Base-by-base conservation (phyloP, 1,284 basidiomycete species). In the Leccinum solheimii region DNA sequence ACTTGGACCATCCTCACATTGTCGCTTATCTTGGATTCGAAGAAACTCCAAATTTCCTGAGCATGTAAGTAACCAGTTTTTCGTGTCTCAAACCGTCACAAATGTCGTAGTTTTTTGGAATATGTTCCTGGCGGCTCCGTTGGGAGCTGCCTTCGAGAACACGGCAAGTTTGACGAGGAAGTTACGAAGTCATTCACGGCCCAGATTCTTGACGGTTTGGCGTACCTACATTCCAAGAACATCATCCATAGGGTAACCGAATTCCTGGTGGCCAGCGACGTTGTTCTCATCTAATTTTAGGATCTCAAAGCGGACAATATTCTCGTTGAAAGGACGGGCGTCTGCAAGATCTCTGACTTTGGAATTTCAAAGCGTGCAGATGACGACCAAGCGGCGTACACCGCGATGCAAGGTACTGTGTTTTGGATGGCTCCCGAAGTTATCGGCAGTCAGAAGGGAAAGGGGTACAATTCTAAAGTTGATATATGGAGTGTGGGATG, bases 361-460 rank as follows among this genome's bases (percentile, higher is more conserved):
- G 97, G 95, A 55, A 97, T 97, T 61, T 96, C 94, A 11, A 98
- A 97, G 76, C 86, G 91, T 65, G 94, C 87, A 59, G 85, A 88
- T 62, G 93, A 97, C 68, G 92, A 96, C 63, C 88, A 95, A 69
- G 88, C 89, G 64, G 89, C 85, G 38, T 85, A 85, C 61, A 96
- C 94, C 2, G 92, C 93, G 55, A 92, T 99, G 90, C 93, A 95
- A 76, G 97, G 97, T 19, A 96, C 94, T 16, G 91, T 98, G 54
- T 99, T 98, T 76, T 99, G 97, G 94, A 99, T 99, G 97, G 97
- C 97, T 7, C 97, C 97, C 1, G 97, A 99, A 78, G 94, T 99
- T 43, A 86, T 97, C 62, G 86, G 92, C 64, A 87, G 89, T 38
- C 86, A 91, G 70, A 87, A 89, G 69, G 71, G 73, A 27, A 89